Evolutionary conservation across 495 filamentous ascomycete species (phyloP), one percentile per base, ranked within the genome.

Genomic region (Melanomma pulvis-pyrius): DNA sequence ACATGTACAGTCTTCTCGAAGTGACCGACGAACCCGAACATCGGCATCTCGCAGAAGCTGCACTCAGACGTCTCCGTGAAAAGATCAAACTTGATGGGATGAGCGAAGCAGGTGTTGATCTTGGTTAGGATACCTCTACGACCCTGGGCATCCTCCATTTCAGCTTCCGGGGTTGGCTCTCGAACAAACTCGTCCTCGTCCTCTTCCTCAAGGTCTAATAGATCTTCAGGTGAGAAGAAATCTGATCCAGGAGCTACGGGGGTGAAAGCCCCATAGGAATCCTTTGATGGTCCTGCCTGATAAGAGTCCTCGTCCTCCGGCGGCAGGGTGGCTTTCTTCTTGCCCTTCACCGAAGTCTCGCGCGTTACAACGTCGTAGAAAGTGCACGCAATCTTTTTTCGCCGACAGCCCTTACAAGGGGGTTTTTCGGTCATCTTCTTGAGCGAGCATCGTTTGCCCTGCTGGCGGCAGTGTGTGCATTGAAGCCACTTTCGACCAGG

Each of bases 41-140:
- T 13, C 25, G 68, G 62, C 25, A 46, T 48, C 17, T 61, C 49
- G 68, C 68, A 70, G 56, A 65, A 70, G 26, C 26, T 49, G 47
- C 68, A 70, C 11, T 26, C 29, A 6, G 11, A n/a, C 1, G 30
- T 13, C 13, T 22, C 15, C 19, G 21, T 7, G 1, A 19, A 9
- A 24, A 24, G 12, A 53, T 55, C 22, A 57, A 70, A 70, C 5
- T 26, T 19, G 21, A 70, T 63, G 8, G 68, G 68, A 32, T 70
- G 68, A 28, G 56, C 34, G 24, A 56, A 70, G 15, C 49, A 66
- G 26, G 68, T 70, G 30, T 17, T 2, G 29, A 66, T 39, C 32
- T 53, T 62, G 0, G 51, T 67, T 17, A 63, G 34, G 1, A 54
- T 26, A 13, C 68, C 68, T 6, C 15, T 6, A 13, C 44, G 56